phyloP scores from a whole-genome alignment of 169 alveolate species.

The Plasmodium gonderi region DNA sequence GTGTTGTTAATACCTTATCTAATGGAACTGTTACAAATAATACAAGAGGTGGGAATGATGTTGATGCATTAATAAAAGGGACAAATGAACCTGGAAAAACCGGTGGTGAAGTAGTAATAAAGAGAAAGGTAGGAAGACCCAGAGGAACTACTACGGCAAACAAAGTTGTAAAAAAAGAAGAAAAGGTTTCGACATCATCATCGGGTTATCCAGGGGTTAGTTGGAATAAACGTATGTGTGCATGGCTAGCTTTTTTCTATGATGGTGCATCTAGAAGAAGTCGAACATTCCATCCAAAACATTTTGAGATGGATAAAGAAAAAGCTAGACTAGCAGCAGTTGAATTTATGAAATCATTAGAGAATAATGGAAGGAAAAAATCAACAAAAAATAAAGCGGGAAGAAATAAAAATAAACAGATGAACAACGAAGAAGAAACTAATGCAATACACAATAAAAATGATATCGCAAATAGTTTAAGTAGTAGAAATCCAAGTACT shows the following conservation, averaged over 20 bases:
- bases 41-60: background rate
- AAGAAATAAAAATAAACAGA: constrained; percentile 56
- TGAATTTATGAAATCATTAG: constrained; percentile 84
- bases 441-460: constrained; percentile 14
- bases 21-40: background rate
- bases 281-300: constrained; percentile 88
- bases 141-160: constrained; percentile 43
- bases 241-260: constrained; percentile 89
- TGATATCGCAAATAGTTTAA: constrained; percentile 38
- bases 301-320: constrained; percentile 86
- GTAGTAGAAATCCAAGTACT: constrained; percentile 15
- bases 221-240: constrained; percentile 90
- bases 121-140: constrained; percentile 69
- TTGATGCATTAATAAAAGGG: background rate
- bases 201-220: constrained; percentile 90
- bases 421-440: constrained; percentile 43
- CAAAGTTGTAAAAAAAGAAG: constrained; percentile 65
- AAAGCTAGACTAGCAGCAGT: constrained; percentile 87
- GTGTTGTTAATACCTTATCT: background rate
- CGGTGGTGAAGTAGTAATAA: background rate
- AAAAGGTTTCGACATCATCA: constrained; percentile 76
- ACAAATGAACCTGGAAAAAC: background rate
- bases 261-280: constrained; percentile 86
- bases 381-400: constrained; percentile 73
- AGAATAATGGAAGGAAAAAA: constrained; percentile 82